These are phyloP conservation scores for Talaromyces albobiverticillius DNA, from an alignment of 2,329 filamentous ascomycete genomes.

Conservation along the genomic window DNA sequence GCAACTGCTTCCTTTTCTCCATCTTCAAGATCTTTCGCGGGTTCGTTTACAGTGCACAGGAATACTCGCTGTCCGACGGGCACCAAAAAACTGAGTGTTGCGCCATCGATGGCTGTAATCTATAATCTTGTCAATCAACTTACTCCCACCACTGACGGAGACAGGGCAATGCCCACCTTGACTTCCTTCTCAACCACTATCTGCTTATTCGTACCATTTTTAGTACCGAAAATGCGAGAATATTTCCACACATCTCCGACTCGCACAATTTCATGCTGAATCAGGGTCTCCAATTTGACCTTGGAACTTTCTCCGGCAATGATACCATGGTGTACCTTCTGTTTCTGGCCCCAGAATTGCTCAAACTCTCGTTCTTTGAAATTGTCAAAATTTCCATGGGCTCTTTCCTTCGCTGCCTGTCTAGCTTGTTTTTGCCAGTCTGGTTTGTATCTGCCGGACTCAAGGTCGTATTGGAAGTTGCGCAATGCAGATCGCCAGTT, in stretches of 20 bases:
- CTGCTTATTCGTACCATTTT: conserved; percentile 17
- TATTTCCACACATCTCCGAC: conserved; percentile 43
- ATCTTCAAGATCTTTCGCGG: neutral
- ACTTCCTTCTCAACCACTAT: conserved; percentile 42
- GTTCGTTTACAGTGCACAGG: conserved; percentile 19
- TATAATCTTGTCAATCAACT: conserved; percentile 11
- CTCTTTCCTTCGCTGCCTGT: conserved; percentile 51
- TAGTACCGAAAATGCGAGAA: conserved; percentile 27
- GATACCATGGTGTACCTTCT: conserved; percentile 31
- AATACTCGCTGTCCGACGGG: conserved; percentile 38
- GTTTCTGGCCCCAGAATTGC: conserved; percentile 58
- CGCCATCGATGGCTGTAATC: conserved; percentile 34
- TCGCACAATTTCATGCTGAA: conserved; percentile 33
- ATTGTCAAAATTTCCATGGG: conserved; percentile 54
- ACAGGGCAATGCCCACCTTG: conserved; percentile 28
- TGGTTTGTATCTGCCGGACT: conserved; percentile 54
- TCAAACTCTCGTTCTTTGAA: conserved; percentile 56
- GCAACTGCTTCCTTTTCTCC: neutral
- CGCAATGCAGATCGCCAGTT: conserved; percentile 54
- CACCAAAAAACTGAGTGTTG: conserved; percentile 34
- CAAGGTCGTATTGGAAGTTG: conserved; percentile 56
- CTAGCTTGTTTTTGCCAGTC: conserved; percentile 56
- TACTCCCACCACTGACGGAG: neutral
- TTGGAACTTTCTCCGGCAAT: conserved; percentile 42
- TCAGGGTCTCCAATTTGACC: conserved; percentile 36